phyloP scores from a whole-genome alignment of 1,284 basidiomycete genomes.

The Violaceomyces palustris region DNA sequence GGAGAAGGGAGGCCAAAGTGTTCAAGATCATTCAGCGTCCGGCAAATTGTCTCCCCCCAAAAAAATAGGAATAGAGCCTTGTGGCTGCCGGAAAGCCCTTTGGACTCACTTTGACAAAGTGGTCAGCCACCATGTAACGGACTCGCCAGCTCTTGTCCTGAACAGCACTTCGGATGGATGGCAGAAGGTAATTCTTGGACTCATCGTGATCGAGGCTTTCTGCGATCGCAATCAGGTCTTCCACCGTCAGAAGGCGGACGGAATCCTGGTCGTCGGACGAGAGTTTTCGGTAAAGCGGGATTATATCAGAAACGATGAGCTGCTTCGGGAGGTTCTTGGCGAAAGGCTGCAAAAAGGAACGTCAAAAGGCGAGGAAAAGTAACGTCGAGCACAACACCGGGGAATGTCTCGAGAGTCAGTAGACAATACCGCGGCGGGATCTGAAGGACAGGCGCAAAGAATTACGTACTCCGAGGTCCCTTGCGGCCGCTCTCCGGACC shows the following conservation, averaged over 20 bases:
- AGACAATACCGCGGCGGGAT: neutral
- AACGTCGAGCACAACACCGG: no score
- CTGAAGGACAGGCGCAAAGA: constrained; percentile 57
- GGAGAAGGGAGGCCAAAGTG: no score
- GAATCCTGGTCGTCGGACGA: constrained; percentile 97
- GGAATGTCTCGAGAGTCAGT: neutral
- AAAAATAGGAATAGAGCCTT: no score
- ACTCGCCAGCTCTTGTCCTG: constrained; percentile 98
- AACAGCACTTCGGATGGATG: constrained; percentile 72
- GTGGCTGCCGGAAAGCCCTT: no score
- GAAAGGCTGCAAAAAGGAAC: constrained; percentile 25
- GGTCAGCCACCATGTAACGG: constrained; percentile 95
- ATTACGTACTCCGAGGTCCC: no score
- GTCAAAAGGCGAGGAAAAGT: neutral
- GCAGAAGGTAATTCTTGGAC: constrained; percentile 83
- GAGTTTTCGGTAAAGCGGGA: constrained; percentile 89
- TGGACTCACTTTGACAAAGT: constrained; percentile 76
- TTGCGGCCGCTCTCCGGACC: constrained; percentile 93
- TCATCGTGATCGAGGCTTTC: constrained; percentile 76
- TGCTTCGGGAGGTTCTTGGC: constrained; percentile 50
- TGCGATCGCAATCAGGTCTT: constrained; percentile 90
- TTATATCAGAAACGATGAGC: constrained; percentile 68
- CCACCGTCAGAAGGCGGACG: constrained; percentile 89
- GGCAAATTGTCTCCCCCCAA: neutral
- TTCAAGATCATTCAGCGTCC: neutral